These are phyloP conservation scores for Annulohypoxylon truncatum DNA, from an alignment of 2,329 filamentous ascomycete genomes.

Conservation along the genomic window DNA sequence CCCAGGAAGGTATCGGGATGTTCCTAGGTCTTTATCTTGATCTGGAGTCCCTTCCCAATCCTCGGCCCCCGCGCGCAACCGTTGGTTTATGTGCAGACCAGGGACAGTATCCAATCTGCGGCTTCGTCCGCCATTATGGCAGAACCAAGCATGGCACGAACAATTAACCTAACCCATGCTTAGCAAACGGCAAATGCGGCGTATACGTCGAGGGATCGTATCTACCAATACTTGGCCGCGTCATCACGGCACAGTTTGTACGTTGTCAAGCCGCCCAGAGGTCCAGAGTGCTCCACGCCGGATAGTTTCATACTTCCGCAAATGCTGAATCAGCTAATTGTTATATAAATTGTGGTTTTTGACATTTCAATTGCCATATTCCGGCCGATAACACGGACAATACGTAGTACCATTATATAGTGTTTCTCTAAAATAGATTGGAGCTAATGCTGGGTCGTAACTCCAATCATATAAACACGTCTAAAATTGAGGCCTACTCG, in stretches of 20 bases:
- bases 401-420: background rate
- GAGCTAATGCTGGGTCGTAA: background rate
- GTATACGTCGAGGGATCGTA: background rate
- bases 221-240: background rate
- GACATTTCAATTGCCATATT: background rate
- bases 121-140: no score
- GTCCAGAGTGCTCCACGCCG: background rate
- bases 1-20: background rate
- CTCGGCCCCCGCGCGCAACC: background rate
- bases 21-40: background rate
- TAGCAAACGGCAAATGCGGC: background rate
- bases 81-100: no score
- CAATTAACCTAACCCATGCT: background rate
- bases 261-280: background rate
- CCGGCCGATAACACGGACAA: background rate
- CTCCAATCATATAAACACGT: background rate
- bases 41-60: background rate
- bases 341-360: background rate
- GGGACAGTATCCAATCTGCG: no score
- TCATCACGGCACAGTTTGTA: background rate
- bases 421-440: background rate
- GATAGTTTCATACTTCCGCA: background rate
- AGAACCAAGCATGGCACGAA: background rate
- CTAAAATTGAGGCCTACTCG: background rate
- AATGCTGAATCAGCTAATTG: background rate